Conservation (phyloP, 495 filamentous ascomycete species). For the Melanomma pulvis-pyrius region DNA sequence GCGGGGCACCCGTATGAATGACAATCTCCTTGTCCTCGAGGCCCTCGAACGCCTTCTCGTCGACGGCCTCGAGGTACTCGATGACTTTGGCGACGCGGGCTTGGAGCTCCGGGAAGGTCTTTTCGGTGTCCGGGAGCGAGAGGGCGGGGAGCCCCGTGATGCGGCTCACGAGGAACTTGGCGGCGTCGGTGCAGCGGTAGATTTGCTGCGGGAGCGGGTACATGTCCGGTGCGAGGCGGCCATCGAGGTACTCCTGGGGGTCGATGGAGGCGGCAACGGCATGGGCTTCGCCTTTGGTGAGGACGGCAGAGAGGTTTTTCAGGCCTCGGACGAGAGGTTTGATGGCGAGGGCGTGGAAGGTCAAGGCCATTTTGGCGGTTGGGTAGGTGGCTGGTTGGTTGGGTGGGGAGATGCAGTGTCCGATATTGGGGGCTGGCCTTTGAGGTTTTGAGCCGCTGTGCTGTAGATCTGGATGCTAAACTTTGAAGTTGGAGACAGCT, state of each 20-base stretch:
- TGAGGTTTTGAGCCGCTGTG: background rate
- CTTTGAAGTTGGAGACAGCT: background rate
- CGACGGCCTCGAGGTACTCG: conserved; percentile 22
- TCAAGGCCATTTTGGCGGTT: conserved; percentile 2
- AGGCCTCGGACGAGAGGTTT: conserved; percentile 28
- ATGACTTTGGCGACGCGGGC: conserved; percentile 28
- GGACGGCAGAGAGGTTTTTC: conserved; percentile 29
- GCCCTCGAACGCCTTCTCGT: conserved; percentile 24
- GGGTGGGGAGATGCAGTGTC: background rate
- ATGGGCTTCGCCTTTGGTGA: conserved; percentile 31
- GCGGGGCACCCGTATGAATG: background rate
- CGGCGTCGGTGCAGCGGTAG: conserved; percentile 31
- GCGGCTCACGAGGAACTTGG: conserved; percentile 15
- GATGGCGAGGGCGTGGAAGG: conserved; percentile 28
- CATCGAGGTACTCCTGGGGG: conserved; percentile 17
- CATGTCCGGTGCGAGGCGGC: conserved; percentile 37
- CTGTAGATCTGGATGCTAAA: background rate
- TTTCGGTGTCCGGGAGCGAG: conserved; percentile 26
- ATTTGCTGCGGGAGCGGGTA: conserved; percentile 34
- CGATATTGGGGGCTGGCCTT: background rate
- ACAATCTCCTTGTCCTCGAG: conserved; percentile 22
- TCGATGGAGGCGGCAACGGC: conserved; percentile 30
- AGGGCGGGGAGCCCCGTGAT: conserved; percentile 14
- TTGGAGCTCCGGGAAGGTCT: conserved; percentile 33
- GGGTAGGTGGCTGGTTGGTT: background rate